Base-by-base conservation (phyloP, 1,139 yeast genomes). In the Hansenula sp. region DNA sequence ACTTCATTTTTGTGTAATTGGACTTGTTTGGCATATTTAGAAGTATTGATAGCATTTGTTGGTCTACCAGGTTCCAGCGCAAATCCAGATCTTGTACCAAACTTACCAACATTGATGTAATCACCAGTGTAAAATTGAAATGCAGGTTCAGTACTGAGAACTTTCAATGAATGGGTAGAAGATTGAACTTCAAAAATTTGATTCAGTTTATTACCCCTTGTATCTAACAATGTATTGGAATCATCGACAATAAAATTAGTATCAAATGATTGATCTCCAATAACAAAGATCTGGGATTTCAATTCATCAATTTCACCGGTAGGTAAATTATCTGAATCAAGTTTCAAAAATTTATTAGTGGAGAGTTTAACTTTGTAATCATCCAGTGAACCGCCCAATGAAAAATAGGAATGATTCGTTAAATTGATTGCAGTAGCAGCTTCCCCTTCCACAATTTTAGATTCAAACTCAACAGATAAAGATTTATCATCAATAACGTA, bases 41-140 rank as follows among this genome's bases (percentile, higher is more conserved):
- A 53, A 4, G 27, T 16, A 58, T 77, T 75, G 36, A 75, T 68
- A 8, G 88, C 86, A 60, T 81, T 70, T 37, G 79, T 72, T 55
- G 70, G 80, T 56, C 88, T 70, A 31, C 78, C 73, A 30, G 86
- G 81, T 61, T 83, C 90, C 38, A 81, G 67, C 50, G 85, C 81
- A 60, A 82, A 74, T 6, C 87, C 89, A 43, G 75, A 63, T 59
- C 87, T 71, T 28, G 68, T 58, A 25, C 67, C 64, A 52, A 61
- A 70, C 28, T 52, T 55, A 19, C 62, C 61, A 7, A 61, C 67
- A 46, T 71, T 56, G 21, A 74, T 68, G 43, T 67, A 68, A 51
- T 77, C 81, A 30, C 86, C 86, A 32, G 88, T 79, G 62, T 82
- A 83, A 43, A 83, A 68, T 61, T 82, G 89, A 70, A 78, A 81